Conservation (phyloP, 345 rosid genomes). For the Schrenkiella parvula region DNA sequence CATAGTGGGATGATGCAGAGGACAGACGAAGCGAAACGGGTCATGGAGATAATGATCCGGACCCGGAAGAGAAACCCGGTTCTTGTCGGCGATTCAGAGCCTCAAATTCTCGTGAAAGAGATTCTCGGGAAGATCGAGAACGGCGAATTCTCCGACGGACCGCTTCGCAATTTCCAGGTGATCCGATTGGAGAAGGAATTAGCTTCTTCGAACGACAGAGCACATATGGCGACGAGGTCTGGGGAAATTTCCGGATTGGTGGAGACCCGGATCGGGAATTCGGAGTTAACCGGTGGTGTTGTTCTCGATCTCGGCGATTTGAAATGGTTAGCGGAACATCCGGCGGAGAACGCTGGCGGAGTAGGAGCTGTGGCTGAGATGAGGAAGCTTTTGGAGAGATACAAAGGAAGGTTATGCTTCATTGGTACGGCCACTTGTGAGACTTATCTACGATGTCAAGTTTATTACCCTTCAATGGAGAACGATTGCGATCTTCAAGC, state of each 20-base stretch:
- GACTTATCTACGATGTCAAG: conserved; percentile 88
- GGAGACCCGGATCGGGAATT: conserved; percentile 45
- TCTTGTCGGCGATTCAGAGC: conserved; percentile 83
- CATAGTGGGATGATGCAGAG: conserved; percentile 46
- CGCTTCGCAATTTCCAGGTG: conserved; percentile 53
- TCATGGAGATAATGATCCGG: conserved; percentile 62
- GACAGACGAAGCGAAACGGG: conserved; percentile 59
- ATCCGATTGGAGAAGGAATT: conserved; percentile 60
- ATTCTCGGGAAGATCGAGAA: conserved; percentile 54
- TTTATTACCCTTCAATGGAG: conserved; percentile 86
- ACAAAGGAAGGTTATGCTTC: conserved; percentile 60
- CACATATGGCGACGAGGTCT: conserved; percentile 42
- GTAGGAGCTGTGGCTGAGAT: conserved; percentile 60
- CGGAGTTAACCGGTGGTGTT: conserved; percentile 48
- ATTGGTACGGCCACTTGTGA: conserved; percentile 97
- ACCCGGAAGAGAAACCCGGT: conserved; percentile 77
- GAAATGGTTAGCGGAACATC: conserved; percentile 84
- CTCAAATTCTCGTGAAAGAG: conserved; percentile 64
- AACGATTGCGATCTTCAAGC: conserved; percentile 95
- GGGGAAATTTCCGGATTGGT: conserved; percentile 52
- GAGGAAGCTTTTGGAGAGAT: conserved; percentile 52
- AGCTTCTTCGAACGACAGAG: conserved; percentile 29
- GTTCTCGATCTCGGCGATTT: conserved; percentile 86
- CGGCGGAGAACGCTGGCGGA: conserved; percentile 35
- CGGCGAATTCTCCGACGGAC: conserved; percentile 60